A percentile compares a stretch with the other conserved stretches of the same genome.
These are phyloP conservation scores for Globisporangium canariense DNA, from an alignment of 352 stramenopile genomes.

Conservation along the genomic window DNA sequence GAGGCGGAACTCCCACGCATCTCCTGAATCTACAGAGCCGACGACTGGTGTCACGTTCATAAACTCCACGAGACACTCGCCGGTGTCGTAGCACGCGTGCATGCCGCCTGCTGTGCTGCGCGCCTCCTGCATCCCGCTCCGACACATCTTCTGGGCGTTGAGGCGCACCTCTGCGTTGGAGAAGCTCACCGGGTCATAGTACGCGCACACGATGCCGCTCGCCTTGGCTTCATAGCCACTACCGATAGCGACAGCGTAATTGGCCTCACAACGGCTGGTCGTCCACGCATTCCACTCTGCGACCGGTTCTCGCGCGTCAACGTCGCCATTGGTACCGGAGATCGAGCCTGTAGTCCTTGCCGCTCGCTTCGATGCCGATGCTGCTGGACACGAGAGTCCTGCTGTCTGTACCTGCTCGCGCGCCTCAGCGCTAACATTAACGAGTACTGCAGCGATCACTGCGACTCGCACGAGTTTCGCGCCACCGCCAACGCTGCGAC, in stretches of 20 bases:
- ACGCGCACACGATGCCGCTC: not conserved
- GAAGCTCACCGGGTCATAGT: not conserved
- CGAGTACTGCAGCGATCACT: not conserved
- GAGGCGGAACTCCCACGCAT: not conserved
- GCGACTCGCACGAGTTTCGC: not conserved
- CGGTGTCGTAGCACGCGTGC: constrained; percentile 3
- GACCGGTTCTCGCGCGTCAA: not conserved
- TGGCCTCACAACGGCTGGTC: not conserved
- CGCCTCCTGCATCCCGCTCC: not conserved
- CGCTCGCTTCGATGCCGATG: not conserved
- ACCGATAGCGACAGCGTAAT: not conserved
- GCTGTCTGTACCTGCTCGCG: not conserved
- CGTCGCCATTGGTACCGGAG: not conserved
- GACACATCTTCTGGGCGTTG: not conserved
- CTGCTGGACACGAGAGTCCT: not conserved
- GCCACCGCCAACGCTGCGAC: no score
- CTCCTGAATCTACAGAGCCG: no score
- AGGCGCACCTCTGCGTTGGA: not conserved
- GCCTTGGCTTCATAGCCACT: not conserved
- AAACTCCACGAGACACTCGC: constrained; percentile 9
- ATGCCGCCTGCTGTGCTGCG: not conserved
- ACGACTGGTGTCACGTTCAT: not conserved
- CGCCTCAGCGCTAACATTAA: not conserved
- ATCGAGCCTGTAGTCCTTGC: no score
- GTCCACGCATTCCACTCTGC: constrained; percentile 11